These are phyloP conservation scores for Medicago ruthenica DNA, from an alignment of 306 rosid genomes.

Conservation along the genomic window DNA sequence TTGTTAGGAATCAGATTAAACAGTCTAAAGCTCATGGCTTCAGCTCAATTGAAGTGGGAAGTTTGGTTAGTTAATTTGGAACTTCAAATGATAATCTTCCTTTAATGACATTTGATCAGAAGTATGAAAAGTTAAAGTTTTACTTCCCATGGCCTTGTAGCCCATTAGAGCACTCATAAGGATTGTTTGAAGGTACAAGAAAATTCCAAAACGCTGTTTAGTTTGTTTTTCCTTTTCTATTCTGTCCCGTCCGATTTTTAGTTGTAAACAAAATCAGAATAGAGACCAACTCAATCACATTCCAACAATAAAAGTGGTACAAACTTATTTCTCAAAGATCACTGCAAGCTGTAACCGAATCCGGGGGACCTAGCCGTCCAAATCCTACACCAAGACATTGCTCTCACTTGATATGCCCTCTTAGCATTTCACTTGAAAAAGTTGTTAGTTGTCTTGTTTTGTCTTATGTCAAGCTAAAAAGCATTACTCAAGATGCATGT, in stretches of 20 bases:
- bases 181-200: constrained; percentile 1
- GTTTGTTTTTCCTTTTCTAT: constrained; percentile 2
- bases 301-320: too few species aligned
- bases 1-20: constrained; percentile 53
- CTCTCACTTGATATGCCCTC: too few species aligned
- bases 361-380: too few species aligned
- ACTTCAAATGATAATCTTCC: constrained; percentile 44
- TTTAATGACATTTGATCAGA: constrained; percentile 36
- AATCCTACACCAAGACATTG: too few species aligned
- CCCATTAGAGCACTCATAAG: not conserved
- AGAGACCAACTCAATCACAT: not conserved
- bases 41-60: constrained; percentile 60
- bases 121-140: constrained; percentile 36
- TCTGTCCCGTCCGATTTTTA: not conserved
- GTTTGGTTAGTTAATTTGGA: constrained; percentile 44
- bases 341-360: too few species aligned
- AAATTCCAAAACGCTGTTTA: constrained; percentile 1
- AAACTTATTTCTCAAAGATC: too few species aligned
- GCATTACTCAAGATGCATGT: too few species aligned
- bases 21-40: constrained; percentile 54
- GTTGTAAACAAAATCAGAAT: not conserved
- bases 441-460: too few species aligned
- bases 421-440: too few species aligned
- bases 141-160: constrained; percentile 33
- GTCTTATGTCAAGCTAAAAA: too few species aligned